phyloP scores from a whole-genome alignment of 768 basidiomycete species.

The Trametes sanguinea region DNA sequence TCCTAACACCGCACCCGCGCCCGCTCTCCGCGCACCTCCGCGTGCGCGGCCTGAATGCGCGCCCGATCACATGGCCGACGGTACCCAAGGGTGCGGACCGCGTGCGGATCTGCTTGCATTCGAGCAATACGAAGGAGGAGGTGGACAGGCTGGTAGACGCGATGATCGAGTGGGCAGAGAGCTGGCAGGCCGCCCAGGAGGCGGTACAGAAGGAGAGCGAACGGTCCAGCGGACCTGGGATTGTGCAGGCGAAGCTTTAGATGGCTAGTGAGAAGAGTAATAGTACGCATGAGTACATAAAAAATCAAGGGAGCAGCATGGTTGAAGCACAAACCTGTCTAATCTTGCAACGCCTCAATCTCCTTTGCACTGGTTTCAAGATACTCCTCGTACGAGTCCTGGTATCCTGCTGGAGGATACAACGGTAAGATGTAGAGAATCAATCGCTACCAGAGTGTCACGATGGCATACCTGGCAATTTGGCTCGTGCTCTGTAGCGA shows the following conservation, averaged over 20 bases:
- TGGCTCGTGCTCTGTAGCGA: conserved; percentile 56
- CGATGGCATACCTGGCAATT: conserved; percentile 46
- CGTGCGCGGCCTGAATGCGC: conserved; percentile 56
- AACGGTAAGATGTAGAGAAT: background rate
- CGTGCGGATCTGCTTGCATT: conserved; percentile 86
- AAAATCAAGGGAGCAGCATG: background rate
- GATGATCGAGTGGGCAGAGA: conserved; percentile 31
- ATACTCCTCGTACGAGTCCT: conserved; percentile 61
- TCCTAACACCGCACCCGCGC: conserved; percentile 76
- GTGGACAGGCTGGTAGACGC: conserved; percentile 50
- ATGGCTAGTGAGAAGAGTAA: background rate
- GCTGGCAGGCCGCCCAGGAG: conserved; percentile 16
- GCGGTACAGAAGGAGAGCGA: background rate
- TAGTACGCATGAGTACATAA: background rate
- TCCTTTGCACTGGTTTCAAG: conserved; percentile 58
- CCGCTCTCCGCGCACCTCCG: conserved; percentile 71
- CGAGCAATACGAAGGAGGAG: conserved; percentile 67
- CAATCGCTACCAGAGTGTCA: too few species aligned
- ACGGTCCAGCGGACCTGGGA: background rate
- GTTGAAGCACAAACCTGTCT: background rate
- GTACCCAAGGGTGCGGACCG: conserved; percentile 86
- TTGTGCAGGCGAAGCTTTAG: conserved; percentile 25
- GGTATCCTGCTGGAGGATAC: conserved; percentile 47
- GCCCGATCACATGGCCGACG: conserved; percentile 84
- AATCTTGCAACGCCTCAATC: conserved; percentile 70